A percentile compares a stretch with the other conserved stretches of the same genome.
These are phyloP conservation scores for Clarireedia sp. DNA, from an alignment of 2,329 filamentous ascomycete species.

Conservation along the genomic window DNA sequence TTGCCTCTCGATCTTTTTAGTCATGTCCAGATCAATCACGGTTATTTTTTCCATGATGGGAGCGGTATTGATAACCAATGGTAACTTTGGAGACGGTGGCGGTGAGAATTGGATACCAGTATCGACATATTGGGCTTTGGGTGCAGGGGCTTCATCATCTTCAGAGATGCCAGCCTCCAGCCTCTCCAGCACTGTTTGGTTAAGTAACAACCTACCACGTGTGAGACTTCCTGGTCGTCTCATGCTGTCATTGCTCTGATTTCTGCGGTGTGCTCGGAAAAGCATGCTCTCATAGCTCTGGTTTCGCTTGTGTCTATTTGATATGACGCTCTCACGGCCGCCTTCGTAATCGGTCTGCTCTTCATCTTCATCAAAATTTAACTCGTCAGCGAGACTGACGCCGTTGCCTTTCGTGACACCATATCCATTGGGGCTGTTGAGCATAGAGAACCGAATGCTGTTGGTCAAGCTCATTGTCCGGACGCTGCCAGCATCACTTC, in stretches of 20 bases:
- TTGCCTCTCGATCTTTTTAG: constrained; percentile 22
- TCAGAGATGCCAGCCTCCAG: constrained; percentile 45
- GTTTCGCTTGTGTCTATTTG: constrained; percentile 44
- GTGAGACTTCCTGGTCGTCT: constrained; percentile 47
- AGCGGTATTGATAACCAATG: constrained; percentile 31
- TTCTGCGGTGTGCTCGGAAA: constrained; percentile 43
- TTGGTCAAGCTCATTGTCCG: constrained; percentile 66
- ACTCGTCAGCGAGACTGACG: constrained; percentile 80
- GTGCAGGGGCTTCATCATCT: constrained; percentile 39
- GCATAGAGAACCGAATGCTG: constrained; percentile 65
- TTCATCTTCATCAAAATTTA: constrained; percentile 72
- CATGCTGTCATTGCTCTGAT: constrained; percentile 51
- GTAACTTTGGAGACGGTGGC: constrained; percentile 60
- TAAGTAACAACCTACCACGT: constrained; percentile 45
- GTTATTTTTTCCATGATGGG: constrained; percentile 36
- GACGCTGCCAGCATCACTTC: constrained; percentile 64
- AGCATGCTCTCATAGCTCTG: constrained; percentile 50
- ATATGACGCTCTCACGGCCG: constrained; percentile 55
- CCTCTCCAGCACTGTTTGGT: constrained; percentile 47
- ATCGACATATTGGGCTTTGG: constrained; percentile 56
- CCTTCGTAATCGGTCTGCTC: constrained; percentile 59
- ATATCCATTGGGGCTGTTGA: constrained; percentile 47
- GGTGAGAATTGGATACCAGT: constrained; percentile 78
- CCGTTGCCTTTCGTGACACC: constrained; percentile 52
- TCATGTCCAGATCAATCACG: neutral